Evolutionary conservation across 139 green algal species (phyloP).

Genomic region (Coccomyxa sp.): DNA sequence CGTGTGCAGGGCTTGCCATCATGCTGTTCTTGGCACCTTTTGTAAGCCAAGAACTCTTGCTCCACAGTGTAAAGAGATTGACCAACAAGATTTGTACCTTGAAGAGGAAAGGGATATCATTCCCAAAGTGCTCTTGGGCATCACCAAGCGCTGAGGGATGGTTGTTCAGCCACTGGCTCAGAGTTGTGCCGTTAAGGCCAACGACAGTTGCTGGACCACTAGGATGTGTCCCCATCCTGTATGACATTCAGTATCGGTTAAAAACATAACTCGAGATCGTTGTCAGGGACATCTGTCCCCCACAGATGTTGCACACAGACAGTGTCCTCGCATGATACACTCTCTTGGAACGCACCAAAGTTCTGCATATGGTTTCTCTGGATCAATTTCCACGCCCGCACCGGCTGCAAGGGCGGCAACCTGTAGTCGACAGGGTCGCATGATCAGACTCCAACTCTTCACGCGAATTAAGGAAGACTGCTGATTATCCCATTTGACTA

Average conservation of each 20-base stretch:
- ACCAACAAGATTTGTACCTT: constrained; percentile 66
- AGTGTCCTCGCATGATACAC: no score
- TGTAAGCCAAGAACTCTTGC: no score
- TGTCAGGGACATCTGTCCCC: no score
- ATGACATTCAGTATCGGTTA: neutral
- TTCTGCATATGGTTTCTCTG: constrained; percentile 83
- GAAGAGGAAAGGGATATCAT: constrained; percentile 89
- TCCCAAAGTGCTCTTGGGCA: constrained; percentile 53
- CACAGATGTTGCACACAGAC: no score
- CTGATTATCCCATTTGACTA: no score
- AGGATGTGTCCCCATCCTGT: constrained; percentile 93
- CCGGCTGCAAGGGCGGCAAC: constrained; percentile 68
- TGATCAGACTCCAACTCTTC: no score
- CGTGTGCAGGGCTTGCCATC: neutral
- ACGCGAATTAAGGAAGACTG: no score
- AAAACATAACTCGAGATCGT: no score
- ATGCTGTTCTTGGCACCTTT: neutral
- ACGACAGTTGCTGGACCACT: constrained; percentile 71
- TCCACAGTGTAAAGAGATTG: no score
- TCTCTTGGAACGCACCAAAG: constrained; percentile 68
- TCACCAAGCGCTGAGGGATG: constrained; percentile 68
- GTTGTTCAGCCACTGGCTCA: constrained; percentile 60
- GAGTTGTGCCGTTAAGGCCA: constrained; percentile 23
- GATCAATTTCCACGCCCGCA: constrained; percentile 58
- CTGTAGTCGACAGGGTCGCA: constrained; percentile 26